phyloP scores from a whole-genome alignment of 2,329 filamentous ascomycete genomes.

The Aspergillus fumigatus region DNA sequence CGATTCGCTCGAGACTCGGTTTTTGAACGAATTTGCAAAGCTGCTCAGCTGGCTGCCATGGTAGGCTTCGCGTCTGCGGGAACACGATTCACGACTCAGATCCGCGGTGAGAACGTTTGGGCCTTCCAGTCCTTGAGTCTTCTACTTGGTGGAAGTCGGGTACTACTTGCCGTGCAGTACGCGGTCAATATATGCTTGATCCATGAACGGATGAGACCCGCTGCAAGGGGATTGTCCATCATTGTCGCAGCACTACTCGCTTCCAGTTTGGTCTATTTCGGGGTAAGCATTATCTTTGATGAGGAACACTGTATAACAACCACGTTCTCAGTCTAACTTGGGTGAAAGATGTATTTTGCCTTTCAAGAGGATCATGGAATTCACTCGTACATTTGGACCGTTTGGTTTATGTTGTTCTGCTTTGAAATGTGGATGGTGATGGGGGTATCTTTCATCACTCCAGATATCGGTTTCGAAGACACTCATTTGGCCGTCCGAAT shows the following conservation, averaged over 20 bases:
- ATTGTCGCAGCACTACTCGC: conserved; percentile 27
- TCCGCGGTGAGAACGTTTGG: conserved; percentile 38
- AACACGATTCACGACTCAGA: conserved; percentile 39
- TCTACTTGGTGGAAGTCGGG: conserved; percentile 49
- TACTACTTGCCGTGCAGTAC: conserved; percentile 54
- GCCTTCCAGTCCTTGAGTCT: conserved; percentile 42
- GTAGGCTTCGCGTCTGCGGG: conserved; percentile 61
- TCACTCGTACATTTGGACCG: conserved; percentile 37
- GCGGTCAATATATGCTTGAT: conserved; percentile 33
- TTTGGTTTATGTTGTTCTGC: conserved; percentile 54
- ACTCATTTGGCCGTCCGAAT: conserved; percentile 62
- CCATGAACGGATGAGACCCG: conserved; percentile 20
- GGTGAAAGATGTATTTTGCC: conserved; percentile 30
- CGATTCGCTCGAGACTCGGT: conserved; percentile 62
- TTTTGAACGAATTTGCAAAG: conserved; percentile 57
- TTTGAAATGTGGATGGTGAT: conserved; percentile 52
- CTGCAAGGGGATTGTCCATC: conserved; percentile 23
- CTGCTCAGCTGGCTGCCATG: conserved; percentile 60
- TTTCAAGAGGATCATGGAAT: conserved; percentile 21
- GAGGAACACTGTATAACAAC: not conserved
- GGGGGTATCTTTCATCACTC: conserved; percentile 50
- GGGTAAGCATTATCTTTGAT: conserved; percentile 15
- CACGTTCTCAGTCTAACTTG: conserved; percentile 3
- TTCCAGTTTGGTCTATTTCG: conserved; percentile 25
- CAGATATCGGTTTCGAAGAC: conserved; percentile 56